A percentile compares a stretch with the other conserved stretches of the same genome.
These are phyloP conservation scores for Fusarium sp. DNA, from an alignment of 2,329 filamentous ascomycete species.

Conservation along the genomic window DNA sequence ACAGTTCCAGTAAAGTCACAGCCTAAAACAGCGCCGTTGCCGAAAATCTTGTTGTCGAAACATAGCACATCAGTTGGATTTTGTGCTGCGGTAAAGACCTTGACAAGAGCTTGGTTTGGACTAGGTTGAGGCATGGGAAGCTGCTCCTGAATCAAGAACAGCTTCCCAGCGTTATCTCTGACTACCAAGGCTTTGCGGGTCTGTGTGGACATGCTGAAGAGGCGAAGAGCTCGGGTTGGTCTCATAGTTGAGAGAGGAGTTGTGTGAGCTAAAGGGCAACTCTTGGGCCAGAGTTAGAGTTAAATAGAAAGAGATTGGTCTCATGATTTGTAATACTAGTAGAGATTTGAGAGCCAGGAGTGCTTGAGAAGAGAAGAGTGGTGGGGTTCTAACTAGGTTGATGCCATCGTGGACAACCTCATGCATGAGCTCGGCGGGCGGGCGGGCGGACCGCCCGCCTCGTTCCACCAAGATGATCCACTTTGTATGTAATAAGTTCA, in stretches of 20 bases:
- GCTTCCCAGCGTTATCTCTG: neutral
- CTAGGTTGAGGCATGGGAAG: neutral
- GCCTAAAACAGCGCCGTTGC: slow-evolving; percentile 50
- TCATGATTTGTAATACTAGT: neutral
- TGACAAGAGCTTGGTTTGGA: slow-evolving; percentile 30
- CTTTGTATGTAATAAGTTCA: neutral
- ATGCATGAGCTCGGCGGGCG: neutral
- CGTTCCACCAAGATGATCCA: neutral
- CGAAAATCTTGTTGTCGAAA: slow-evolving; percentile 52
- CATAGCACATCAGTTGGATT: slow-evolving; percentile 47
- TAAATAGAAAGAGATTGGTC: neutral
- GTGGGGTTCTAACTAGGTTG: neutral
- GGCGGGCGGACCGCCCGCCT: neutral
- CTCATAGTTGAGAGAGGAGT: neutral
- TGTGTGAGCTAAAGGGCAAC: neutral
- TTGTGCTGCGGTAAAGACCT: slow-evolving; percentile 33
- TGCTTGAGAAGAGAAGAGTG: neutral
- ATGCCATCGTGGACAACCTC: neutral
- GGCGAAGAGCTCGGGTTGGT: neutral
- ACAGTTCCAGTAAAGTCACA: slow-evolving; percentile 53
- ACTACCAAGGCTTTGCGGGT: neutral
- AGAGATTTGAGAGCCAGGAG: neutral
- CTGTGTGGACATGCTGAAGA: neutral
- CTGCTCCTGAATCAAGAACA: neutral
- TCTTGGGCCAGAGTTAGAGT: neutral